These are phyloP conservation scores for Hyparrhenia diplandra DNA, from an alignment of 176 grass and related monocot genomes.

Conservation along the genomic window DNA sequence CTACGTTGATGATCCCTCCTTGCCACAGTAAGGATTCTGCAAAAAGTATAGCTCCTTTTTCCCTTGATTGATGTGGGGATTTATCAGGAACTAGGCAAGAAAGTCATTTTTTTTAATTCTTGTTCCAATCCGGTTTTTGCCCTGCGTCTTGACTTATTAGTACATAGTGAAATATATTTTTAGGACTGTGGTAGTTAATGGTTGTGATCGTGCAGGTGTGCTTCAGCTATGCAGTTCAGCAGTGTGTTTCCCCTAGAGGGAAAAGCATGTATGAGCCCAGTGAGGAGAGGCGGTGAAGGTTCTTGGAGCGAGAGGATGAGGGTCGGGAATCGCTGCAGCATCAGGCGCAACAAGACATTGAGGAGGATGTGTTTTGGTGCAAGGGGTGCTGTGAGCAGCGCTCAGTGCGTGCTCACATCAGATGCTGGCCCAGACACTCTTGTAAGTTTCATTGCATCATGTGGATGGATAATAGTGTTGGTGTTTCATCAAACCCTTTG, in stretches of 20 bases:
- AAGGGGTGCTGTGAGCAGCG: background rate
- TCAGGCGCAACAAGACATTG: conserved; percentile 14
- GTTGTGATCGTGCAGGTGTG: conserved; percentile 6
- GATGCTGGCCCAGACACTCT: too few species aligned
- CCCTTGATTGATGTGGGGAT: background rate
- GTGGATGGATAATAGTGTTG: background rate
- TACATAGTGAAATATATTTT: background rate
- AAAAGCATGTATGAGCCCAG: too few species aligned
- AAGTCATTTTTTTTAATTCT: background rate
- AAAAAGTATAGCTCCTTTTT: background rate
- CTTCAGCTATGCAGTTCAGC: conserved; percentile 68
- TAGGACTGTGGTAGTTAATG: background rate
- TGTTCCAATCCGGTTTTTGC: background rate
- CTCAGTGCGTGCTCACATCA: too few species aligned
- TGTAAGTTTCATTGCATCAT: background rate
- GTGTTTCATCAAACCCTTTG: background rate
- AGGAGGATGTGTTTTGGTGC: conserved; percentile 34
- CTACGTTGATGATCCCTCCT: conserved; percentile 6
- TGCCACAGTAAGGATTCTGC: background rate
- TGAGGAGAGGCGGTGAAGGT: background rate
- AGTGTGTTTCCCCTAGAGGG: conserved; percentile 46
- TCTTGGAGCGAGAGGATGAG: conserved; percentile 8
- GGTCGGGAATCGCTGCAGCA: conserved; percentile 30
- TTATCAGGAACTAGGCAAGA: background rate
- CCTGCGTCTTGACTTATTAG: background rate